Conservation (phyloP, 306 rosid genomes). For the Vigna unguiculata region DNA sequence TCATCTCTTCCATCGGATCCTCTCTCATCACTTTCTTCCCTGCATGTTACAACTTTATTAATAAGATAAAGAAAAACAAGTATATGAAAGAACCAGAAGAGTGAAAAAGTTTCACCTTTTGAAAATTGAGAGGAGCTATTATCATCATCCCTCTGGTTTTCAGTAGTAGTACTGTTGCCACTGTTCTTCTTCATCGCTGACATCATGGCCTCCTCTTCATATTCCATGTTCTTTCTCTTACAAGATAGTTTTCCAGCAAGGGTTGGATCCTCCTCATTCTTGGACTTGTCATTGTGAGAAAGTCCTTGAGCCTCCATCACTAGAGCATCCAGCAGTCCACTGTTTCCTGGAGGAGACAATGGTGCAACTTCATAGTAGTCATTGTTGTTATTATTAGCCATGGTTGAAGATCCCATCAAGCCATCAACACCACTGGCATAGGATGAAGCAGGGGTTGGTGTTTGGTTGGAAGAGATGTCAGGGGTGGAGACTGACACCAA, state of each 20-base stretch:
- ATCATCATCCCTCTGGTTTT: constrained; percentile 49
- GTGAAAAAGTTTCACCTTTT: constrained; percentile 50
- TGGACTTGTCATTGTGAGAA: constrained; percentile 46
- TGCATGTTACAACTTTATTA: neutral
- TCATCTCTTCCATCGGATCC: constrained; percentile 59
- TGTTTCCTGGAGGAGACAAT: constrained; percentile 42
- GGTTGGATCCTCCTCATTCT: constrained; percentile 42
- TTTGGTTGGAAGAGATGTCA: constrained; percentile 72
- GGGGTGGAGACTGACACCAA: constrained; percentile 29
- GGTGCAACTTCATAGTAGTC: constrained; percentile 42
- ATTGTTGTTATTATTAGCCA: constrained; percentile 1
- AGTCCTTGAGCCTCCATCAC: constrained; percentile 53
- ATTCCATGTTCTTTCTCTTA: constrained; percentile 54
- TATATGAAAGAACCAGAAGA: neutral
- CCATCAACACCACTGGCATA: constrained; percentile 54
- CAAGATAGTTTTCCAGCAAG: constrained; percentile 15
- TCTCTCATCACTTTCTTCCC: constrained; percentile 52
- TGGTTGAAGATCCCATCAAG: constrained; percentile 46
- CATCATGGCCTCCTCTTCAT: constrained; percentile 41
- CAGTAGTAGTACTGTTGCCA: constrained; percentile 34
- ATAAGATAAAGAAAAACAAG: neutral
- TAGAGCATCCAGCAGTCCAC: constrained; percentile 70
- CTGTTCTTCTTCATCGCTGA: constrained; percentile 49
- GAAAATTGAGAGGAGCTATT: constrained; percentile 53
- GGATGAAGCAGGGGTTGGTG: constrained; percentile 62